Evolutionary conservation across 1,139 yeast genomes (phyloP), one percentile per base, ranked within the genome.

Genomic region (Suhomyces taliae): DNA sequence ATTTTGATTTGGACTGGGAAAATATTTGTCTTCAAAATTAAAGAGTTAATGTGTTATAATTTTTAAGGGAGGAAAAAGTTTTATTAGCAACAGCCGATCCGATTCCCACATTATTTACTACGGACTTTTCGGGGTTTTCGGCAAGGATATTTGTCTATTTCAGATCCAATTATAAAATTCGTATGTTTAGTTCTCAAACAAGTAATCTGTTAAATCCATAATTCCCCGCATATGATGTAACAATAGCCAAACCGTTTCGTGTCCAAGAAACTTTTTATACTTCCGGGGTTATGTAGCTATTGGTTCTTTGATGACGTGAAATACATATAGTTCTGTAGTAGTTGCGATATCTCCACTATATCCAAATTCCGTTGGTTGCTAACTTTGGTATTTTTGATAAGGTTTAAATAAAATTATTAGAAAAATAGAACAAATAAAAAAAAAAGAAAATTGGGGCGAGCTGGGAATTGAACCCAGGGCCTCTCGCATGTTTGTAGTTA

Each of bases 391-490:
- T 2, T 1, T 3, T 5, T 9, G n/a, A 29, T 9, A 29, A 29
- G n/a, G n/a, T 29, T 11, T 29, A 6, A 19, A 19, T 29, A 29
- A 29, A 29, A 6, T 2, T 5, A 29, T 5, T 29, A 9, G 9
- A 11, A 29, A 29, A 29, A 9, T 29, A 29, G 11, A 9, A 29
- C 7, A 29, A 32, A 11, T 7, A 33, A 39, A 38, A n/a, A 39
- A 39, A 34, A 15, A 31, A 36, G 38, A 34, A 34, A 31, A 41
- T 34, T 10, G 50, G 50, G 50, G 50, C 50, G 44, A 41, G 44
- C 50, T 47, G 50, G 50, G 50, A 47, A 47, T 47, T 47, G 50
- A 47, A 47, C 50, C 50, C 50, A 47, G 50, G 50, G 50, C 50
- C 50, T 47, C 50, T 47, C 50, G 48, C 50, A 47, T 44, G 34